Conservation (phyloP, 2,329 filamentous ascomycete species). For the Fusarium longipes region DNA sequence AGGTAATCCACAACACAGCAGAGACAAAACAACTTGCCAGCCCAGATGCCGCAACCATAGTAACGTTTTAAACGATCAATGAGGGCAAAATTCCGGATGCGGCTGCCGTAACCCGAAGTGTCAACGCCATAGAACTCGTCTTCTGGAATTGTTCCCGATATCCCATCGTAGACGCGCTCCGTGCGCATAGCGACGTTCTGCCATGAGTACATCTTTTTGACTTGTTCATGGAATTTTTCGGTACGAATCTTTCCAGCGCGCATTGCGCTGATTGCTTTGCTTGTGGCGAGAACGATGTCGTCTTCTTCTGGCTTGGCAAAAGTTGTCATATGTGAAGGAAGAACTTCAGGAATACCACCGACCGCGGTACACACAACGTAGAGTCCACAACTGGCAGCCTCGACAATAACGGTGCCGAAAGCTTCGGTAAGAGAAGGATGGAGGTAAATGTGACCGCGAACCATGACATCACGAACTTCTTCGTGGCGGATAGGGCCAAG, state of each 20-base stretch:
- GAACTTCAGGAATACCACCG: constrained; percentile 94
- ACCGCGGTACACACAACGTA: constrained; percentile 98
- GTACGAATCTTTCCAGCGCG: constrained; percentile 89
- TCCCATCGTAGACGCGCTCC: constrained; percentile 94
- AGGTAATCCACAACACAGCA: constrained; percentile 95
- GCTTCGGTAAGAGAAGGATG: constrained; percentile 96
- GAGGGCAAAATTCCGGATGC: constrained; percentile 86
- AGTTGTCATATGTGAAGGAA: constrained; percentile 96
- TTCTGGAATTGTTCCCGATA: constrained; percentile 85
- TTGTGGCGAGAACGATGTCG: constrained; percentile 89
- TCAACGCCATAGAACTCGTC: constrained; percentile 90
- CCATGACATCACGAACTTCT: constrained; percentile 97
- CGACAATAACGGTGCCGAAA: constrained; percentile 97
- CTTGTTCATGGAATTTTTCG: constrained; percentile 94
- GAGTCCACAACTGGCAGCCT: constrained; percentile 93
- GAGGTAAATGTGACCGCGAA: constrained; percentile 94
- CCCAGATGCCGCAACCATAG: constrained; percentile 98
- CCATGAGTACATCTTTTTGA: constrained; percentile 99
- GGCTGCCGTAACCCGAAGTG: constrained; percentile 73
- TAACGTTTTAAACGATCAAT: constrained; percentile 96
- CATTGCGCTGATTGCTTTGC: constrained; percentile 86
- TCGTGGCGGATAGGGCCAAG: constrained; percentile 93
- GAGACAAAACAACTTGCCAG: constrained; percentile 94
- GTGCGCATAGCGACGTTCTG: constrained; percentile 93
- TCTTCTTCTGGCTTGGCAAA: constrained; percentile 98